A percentile compares a stretch with the other conserved stretches of the same genome.
These are phyloP conservation scores for Sphaerosporella brunnea DNA, from an alignment of 495 filamentous ascomycete species.

Conservation along the genomic window DNA sequence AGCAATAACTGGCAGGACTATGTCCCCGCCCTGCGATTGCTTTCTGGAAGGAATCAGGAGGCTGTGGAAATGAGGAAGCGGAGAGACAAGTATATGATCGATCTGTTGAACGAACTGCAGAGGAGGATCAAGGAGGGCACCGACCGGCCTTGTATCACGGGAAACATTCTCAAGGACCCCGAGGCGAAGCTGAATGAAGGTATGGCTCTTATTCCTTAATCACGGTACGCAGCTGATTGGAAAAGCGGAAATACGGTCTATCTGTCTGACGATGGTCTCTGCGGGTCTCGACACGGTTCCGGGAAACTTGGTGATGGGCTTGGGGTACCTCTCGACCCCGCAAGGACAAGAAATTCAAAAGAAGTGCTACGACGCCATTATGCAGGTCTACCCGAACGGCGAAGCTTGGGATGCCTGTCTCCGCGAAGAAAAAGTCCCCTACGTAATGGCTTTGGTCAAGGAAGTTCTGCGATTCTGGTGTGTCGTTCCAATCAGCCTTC, in stretches of 20 bases:
- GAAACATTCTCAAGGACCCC: constrained; percentile 48
- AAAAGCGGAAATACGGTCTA: constrained; percentile 48
- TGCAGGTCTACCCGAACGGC: constrained; percentile 43
- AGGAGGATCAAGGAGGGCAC: constrained; percentile 41
- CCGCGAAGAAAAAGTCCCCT: constrained; percentile 50
- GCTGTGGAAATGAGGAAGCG: constrained; percentile 37
- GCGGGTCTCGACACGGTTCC: constrained; percentile 54
- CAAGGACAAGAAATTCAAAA: constrained; percentile 46
- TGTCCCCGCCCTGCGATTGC: constrained; percentile 42
- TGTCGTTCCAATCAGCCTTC: constrained; percentile 56
- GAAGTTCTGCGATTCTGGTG: constrained; percentile 55
- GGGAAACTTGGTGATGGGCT: constrained; percentile 51
- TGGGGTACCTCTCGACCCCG: constrained; percentile 47
- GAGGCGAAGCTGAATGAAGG: constrained; percentile 45
- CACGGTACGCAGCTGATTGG: constrained; percentile 4
- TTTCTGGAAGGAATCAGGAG: constrained; percentile 36
- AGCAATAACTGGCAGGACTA: constrained; percentile 59
- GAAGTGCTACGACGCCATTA: constrained; percentile 45
- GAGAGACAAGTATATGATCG: constrained; percentile 40
- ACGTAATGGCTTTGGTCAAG: constrained; percentile 51
- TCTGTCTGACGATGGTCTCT: constrained; percentile 59
- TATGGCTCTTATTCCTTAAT: constrained; percentile 17
- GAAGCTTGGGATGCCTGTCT: constrained; percentile 50
- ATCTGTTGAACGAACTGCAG: constrained; percentile 42
- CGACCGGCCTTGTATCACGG: constrained; percentile 53